A percentile compares a stretch with the other conserved stretches of the same genome.
Conservation (phyloP, 345 rosid species). For the Toxicodendron radicans region DNA sequence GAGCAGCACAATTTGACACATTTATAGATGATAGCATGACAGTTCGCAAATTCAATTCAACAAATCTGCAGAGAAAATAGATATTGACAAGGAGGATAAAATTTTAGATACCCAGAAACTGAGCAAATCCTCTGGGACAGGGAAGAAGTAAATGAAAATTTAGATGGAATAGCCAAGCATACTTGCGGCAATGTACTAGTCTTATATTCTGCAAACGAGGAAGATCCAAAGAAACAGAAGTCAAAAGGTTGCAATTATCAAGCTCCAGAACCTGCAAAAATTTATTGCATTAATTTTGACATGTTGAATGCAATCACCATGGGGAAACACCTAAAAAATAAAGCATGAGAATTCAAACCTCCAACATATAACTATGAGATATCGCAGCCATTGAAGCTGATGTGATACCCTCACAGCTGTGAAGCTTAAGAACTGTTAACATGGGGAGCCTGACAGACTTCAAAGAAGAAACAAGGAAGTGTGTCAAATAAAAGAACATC, state of each 20-base stretch:
- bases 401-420: conserved; percentile 93
- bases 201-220: conserved; percentile 74
- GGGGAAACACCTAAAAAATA: conserved; percentile 18
- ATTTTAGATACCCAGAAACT: not conserved
- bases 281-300: conserved; percentile 7
- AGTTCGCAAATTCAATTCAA: conserved; percentile 74
- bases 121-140: not conserved
- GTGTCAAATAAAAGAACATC: conserved; percentile 26
- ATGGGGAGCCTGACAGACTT: conserved; percentile 85
- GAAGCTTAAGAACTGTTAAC: conserved; percentile 91
- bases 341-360: conserved; percentile 49
- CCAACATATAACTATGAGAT: conserved; percentile 61
- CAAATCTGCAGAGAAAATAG: conserved; percentile 53
- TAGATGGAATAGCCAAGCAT: conserved; percentile 24
- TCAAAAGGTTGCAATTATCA: conserved; percentile 82
- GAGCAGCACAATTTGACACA: conserved; percentile 85
- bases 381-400: conserved; percentile 98
- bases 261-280: conserved; percentile 86
- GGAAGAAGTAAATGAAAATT: not conserved
- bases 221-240: conserved; percentile 88
- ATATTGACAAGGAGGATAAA: not conserved
- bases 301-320: conserved; percentile 8
- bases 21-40: conserved; percentile 71
- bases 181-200: conserved; percentile 88
- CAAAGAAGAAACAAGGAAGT: conserved; percentile 32